Conservation (phyloP, 805 yeast species). For the Komagataella populi region DNA sequence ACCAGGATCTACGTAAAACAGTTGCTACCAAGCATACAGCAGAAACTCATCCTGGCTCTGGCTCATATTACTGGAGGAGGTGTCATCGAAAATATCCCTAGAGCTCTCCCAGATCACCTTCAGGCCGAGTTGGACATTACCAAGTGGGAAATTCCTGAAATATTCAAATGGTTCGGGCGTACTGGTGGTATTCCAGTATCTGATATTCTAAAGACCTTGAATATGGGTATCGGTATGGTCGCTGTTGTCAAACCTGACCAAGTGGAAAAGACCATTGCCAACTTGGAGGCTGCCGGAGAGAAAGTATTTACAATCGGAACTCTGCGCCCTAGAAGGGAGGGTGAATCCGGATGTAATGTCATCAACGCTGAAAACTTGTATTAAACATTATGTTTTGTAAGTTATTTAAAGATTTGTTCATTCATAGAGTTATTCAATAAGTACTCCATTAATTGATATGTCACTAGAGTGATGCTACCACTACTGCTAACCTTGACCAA, state of each 20-base stretch:
- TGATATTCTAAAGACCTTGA: constrained; percentile 84
- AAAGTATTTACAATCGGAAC: constrained; percentile 59
- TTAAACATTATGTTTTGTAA: constrained; percentile 8
- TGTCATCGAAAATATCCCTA: constrained; percentile 86
- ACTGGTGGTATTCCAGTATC: constrained; percentile 80
- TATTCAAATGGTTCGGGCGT: constrained; percentile 88
- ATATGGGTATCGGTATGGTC: constrained; percentile 96
- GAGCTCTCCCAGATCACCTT: constrained; percentile 74
- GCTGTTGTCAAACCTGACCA: constrained; percentile 63
- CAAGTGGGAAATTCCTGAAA: constrained; percentile 75
- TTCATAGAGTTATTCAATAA: constrained; percentile 22
- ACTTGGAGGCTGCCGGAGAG: constrained; percentile 58
- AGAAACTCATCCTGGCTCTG: constrained; percentile 65
- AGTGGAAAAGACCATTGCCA: constrained; percentile 38
- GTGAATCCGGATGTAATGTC: constrained; percentile 52
- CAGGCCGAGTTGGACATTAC: constrained; percentile 71
- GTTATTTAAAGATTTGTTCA: constrained; percentile 20
- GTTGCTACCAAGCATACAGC: constrained; percentile 57
- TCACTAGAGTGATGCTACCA: constrained; percentile 55
- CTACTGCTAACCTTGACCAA: constrained; percentile 56
- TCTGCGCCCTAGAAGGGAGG: constrained; percentile 29
- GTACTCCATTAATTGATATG: constrained; percentile 45
- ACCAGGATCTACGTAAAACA: constrained; percentile 93
- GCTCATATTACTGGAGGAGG: constrained; percentile 99
- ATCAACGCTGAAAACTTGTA: constrained; percentile 28